Base-by-base conservation (phyloP, 2,329 filamentous ascomycete genomes). In the Alternaria ventricosa region DNA sequence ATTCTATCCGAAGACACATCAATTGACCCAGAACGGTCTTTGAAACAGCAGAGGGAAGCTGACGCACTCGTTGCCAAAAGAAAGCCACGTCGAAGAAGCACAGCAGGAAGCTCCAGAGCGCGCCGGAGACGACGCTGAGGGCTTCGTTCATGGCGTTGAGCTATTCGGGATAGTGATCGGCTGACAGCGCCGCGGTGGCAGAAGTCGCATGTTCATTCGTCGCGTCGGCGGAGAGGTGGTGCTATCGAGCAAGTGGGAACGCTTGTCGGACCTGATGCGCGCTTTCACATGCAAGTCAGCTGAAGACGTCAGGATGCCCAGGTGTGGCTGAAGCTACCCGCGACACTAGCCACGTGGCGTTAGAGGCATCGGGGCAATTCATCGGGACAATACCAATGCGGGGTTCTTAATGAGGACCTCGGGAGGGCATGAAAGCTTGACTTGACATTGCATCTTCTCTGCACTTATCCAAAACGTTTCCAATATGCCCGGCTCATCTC, bases 401-500 rank as follows among this genome's bases (percentile, higher is more conserved):
- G n/a, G 22, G 36, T 41, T 41, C 36, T 41, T 1, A 0, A 41
- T 41, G 1, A 41, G 3, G 36, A 7, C 20, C 6, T 45, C 11
- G 12, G 23, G 33, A 23, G 57, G 5, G 15, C n/a, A 28, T n/a
- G 41, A 28, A 60, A 50, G 50, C 60, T 63, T 55, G 28, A 50
- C 12, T 18, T 47, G 43, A 54, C 49, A 46, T 53, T 25, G 15
- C 41, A 18, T 57, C 22, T 20, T 20, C 28, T 13, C 20, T 30
- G 12, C 12, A 11, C n/a, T 22, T 27, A 4, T 23, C 15, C 5
- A 28, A 22, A 54, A 13, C 3, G 28, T 27, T 30, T 33, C 4
- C n/a, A 70, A 58, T 12, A 81, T 81, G 78, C 78, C 79, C 43
- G 80, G 80, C 36, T 80, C 79, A 22, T 82, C 81, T 12, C 78